Conservation (phyloP, 2,329 filamentous ascomycete species). For the Colletotrichum endophyticum region DNA sequence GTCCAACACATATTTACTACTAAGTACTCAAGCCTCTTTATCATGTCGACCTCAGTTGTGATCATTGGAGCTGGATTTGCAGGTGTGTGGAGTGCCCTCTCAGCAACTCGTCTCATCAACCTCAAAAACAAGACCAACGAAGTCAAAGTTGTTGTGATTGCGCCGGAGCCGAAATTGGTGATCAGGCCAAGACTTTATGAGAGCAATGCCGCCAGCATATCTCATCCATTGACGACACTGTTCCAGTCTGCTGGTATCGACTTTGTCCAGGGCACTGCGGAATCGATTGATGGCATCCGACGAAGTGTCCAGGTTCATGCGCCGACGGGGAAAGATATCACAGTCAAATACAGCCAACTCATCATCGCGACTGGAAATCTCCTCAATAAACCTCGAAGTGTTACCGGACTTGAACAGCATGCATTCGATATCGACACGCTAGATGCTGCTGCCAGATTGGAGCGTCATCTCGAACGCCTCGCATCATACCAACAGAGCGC, state of each 20-base stretch:
- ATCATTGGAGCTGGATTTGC: conserved; percentile 39
- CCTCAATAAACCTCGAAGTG: conserved; percentile 29
- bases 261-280: conserved; percentile 28
- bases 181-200: conserved; percentile 40
- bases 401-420: conserved; percentile 34
- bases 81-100: conserved; percentile 40
- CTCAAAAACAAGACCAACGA: conserved; percentile 21
- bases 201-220: conserved; percentile 28
- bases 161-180: conserved; percentile 35
- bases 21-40: neutral
- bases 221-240: conserved; percentile 23
- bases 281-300: conserved; percentile 22
- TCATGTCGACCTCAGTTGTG: conserved; percentile 19
- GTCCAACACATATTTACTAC: neutral
- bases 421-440: conserved; percentile 39
- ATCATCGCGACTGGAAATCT: conserved; percentile 40
- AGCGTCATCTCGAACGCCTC: conserved; percentile 33
- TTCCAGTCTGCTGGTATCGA: conserved; percentile 30
- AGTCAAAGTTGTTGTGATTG: conserved; percentile 34
- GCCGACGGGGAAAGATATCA: neutral
- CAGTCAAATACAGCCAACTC: conserved; percentile 35
- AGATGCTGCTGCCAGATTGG: conserved; percentile 26
- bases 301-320: conserved; percentile 22
- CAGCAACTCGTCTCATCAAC: conserved; percentile 35
- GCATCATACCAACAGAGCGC: conserved; percentile 23